Conservation (phyloP, 805 yeast genomes). For the Dipodascopsis uninucleata region DNA sequence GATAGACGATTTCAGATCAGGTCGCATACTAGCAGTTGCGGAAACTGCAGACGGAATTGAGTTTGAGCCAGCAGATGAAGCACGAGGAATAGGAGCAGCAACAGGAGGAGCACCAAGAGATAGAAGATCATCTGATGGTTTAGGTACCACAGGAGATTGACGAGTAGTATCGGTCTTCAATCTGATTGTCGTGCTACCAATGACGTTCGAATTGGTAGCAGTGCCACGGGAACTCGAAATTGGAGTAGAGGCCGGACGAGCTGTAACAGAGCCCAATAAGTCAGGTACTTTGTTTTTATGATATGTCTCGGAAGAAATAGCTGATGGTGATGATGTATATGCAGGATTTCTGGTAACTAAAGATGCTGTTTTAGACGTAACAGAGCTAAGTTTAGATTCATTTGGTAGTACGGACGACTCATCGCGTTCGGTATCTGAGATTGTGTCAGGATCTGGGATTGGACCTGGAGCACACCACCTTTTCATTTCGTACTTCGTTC, state of each 20-base stretch:
- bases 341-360: slow-evolving; percentile 3
- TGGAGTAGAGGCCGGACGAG: slow-evolving; percentile 24
- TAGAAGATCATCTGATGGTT: slow-evolving; percentile 17
- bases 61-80: slow-evolving; percentile 17
- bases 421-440: slow-evolving; percentile 23
- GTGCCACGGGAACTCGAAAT: slow-evolving; percentile 1
- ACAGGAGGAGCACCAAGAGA: slow-evolving; percentile 12
- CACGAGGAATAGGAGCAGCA: slow-evolving; percentile 28
- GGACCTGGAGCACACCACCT: slow-evolving; percentile 66
- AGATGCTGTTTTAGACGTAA: slow-evolving; percentile 13
- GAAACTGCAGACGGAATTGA: slow-evolving; percentile 18
- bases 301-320: slow-evolving; percentile 20
- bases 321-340: slow-evolving; percentile 7
- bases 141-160: slow-evolving; percentile 6
- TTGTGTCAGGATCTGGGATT: slow-evolving; percentile 55
- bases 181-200: slow-evolving; percentile 24
- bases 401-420: slow-evolving; percentile 2
- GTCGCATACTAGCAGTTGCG: slow-evolving; percentile 45
- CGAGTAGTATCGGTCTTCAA: slow-evolving; percentile 16
- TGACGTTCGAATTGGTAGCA: slow-evolving; percentile 8
- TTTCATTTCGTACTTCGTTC: slow-evolving; percentile 86
- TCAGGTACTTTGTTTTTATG: slow-evolving; percentile 8
- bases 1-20: slow-evolving; percentile 88
- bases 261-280: slow-evolving; percentile 20
- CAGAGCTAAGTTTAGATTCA: slow-evolving; percentile 1